These are phyloP conservation scores for Dendrostoma leiphaemia DNA, from an alignment of 2,329 filamentous ascomycete genomes.

Conservation along the genomic window DNA sequence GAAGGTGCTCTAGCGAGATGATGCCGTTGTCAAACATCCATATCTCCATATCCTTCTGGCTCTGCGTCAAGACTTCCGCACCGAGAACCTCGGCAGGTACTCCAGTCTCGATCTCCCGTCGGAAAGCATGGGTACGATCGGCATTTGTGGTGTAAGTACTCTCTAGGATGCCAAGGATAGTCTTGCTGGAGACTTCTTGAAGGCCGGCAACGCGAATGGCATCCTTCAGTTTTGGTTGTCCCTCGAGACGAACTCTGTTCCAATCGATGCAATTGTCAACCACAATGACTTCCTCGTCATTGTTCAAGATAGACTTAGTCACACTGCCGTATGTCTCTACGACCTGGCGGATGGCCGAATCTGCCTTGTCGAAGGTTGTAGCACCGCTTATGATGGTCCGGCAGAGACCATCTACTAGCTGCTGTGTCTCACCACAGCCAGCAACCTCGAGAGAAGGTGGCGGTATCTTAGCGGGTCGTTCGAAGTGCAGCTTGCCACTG, in stretches of 20 bases:
- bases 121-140: constrained; percentile 37
- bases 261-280: constrained; percentile 52
- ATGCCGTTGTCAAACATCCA: constrained; percentile 54
- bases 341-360: constrained; percentile 63
- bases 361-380: constrained; percentile 52
- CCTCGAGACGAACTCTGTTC: constrained; percentile 64
- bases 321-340: constrained; percentile 7
- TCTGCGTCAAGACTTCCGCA: constrained; percentile 35
- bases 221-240: constrained; percentile 60
- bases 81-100: constrained; percentile 42
- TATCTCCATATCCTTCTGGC: constrained; percentile 57
- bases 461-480: constrained; percentile 64
- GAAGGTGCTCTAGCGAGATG: constrained; percentile 55
- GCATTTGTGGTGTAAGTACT: constrained; percentile 69
- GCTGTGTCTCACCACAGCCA: constrained; percentile 61
- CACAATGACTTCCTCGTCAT: background rate
- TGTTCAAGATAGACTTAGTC: constrained; percentile 4
- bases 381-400: constrained; percentile 52
- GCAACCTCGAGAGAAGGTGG: constrained; percentile 68
- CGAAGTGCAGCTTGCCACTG: constrained; percentile 39
- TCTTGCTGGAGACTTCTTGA: constrained; percentile 49
- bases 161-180: constrained; percentile 43
- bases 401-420: constrained; percentile 52
- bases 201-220: constrained; percentile 71
- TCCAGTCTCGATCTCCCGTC: constrained; percentile 36